Conservation (phyloP, 306 rosid species). For the Sicyos edulis region DNA sequence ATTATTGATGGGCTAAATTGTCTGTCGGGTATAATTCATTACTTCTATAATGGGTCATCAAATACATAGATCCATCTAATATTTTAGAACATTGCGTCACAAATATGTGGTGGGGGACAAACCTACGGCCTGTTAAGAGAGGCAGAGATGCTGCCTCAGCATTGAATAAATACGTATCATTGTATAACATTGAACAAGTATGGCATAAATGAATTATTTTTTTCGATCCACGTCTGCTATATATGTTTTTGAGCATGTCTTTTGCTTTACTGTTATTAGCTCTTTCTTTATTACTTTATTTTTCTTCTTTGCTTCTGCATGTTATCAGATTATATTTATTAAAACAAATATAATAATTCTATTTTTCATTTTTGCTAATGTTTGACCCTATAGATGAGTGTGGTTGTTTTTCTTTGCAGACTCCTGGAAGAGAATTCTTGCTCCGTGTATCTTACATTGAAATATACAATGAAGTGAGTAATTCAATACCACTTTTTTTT, state of each 20-base stretch:
- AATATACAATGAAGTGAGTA: slow-evolving; percentile 88
- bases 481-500: not conserved
- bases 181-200: not conserved
- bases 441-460: slow-evolving; percentile 95
- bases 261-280: not conserved
- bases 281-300: not conserved
- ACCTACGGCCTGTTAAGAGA: not conserved
- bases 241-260: not conserved
- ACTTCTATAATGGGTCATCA: too few relatives aligned
- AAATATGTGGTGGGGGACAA: not conserved
- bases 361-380: not conserved
- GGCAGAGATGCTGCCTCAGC: not conserved
- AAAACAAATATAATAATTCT: not conserved
- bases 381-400: slow-evolving; percentile 7
- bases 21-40: too few relatives aligned
- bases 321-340: not conserved
- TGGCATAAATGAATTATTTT: not conserved
- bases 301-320: slow-evolving; percentile 5
- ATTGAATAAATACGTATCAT: not conserved
- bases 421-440: slow-evolving; percentile 98
- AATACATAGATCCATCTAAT: not conserved
- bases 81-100: not conserved
- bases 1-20: not conserved
- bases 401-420: slow-evolving; percentile 43
- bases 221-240: not conserved